Base-by-base conservation (phyloP, 495 filamentous ascomycete genomes). In the Trichoderma gamsii region DNA sequence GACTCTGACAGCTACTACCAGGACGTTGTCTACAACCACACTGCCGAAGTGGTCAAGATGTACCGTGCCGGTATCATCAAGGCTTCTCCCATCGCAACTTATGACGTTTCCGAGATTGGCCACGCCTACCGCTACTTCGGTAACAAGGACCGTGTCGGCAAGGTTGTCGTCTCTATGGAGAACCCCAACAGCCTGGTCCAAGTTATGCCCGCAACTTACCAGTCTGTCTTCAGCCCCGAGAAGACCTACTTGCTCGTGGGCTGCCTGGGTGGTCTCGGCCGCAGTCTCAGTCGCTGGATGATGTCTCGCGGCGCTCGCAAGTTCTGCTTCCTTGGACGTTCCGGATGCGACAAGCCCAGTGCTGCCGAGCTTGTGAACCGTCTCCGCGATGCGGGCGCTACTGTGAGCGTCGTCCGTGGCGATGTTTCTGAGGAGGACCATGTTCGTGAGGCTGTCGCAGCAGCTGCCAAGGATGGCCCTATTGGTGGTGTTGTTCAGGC, bases 221-320 rank as follows among this genome's bases (percentile, higher is more conserved):
- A 8, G 13, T 23, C 41, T 13, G n/a, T 71, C 4, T 80, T 80
- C 67, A 64, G 65, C 3, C 27, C 74, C 0, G 72, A 81, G 49
- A 78, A 74, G 9, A 79, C 76, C 25, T 87, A 88, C 66, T 63
- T 89, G 15, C 72, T 89, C 7, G 74, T 83, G 23, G 85, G 86
- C 3, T 82, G 86, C 41, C 79, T 87, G 7, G 83, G 86, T 18
- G 86, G 85, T 0, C 77, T 89, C 16, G 86, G 87, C 25, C 79
- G 81, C 25, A 77, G 79, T 41, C 73, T 88, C 44, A 76, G 82
- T 12, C 75, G 67, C 5, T 85, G 80, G 81, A 77, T 89, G 76
- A 79, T 80, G 21, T 70, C 78, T 15, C 75, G 78, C 27, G 86
- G 86, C n/a, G 87, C 86, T 2, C 73, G 71, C n/a, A 72, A 85